Percentiles rank a stretch among this genome's conserved stretches.
Evolutionary conservation across 202 grass and related monocot species (phyloP).

Genomic region (Hordeum pubiflorum): DNA sequence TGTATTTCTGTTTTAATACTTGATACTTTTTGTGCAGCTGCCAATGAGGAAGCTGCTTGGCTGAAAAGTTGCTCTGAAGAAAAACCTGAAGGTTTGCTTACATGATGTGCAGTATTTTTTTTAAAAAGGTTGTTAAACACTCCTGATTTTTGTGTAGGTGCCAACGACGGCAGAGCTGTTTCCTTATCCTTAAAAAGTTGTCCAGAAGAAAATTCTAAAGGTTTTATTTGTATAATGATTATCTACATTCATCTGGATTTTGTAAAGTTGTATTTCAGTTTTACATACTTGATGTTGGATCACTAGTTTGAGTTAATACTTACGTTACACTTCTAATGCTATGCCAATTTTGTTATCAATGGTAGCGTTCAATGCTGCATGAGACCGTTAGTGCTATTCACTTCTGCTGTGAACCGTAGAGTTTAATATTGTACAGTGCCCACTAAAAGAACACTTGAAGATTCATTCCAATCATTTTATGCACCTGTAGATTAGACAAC

Average conservation of each 20-base stretch:
- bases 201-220: slow-evolving; percentile 15
- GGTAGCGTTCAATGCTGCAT: background rate
- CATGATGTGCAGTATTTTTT: background rate
- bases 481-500: background rate
- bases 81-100: slow-evolving; percentile 28
- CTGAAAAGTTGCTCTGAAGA: background rate
- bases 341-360: background rate
- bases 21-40: slow-evolving; percentile 4
- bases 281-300: slow-evolving; percentile 1
- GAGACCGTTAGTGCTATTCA: background rate
- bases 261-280: background rate
- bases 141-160: slow-evolving; percentile 7
- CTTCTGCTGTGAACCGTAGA: background rate
- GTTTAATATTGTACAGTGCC: background rate
- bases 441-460: background rate
- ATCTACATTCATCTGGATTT: background rate
- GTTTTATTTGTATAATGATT: slow-evolving; percentile 12
- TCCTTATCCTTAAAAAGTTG: background rate
- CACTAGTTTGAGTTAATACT: background rate
- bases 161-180: background rate
- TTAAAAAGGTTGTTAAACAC: background rate
- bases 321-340: background rate
- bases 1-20: background rate
- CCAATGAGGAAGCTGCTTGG: background rate
- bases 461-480: background rate